Evolutionary conservation across 257 asterid species (phyloP).

Genomic region (Cruciata laevipes): DNA sequence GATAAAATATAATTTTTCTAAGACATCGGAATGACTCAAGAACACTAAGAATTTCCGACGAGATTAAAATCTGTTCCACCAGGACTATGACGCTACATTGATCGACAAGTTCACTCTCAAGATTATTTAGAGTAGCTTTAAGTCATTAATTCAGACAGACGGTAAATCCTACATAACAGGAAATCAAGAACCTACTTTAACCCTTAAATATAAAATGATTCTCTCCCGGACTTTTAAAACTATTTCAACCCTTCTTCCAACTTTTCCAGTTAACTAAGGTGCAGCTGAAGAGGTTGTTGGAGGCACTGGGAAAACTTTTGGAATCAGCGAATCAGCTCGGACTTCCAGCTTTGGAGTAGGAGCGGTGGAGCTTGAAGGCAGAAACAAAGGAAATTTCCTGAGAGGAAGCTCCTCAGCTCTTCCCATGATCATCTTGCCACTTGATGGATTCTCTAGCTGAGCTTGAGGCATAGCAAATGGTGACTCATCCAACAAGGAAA

Average conservation of each 20-base stretch:
- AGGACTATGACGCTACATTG: neutral
- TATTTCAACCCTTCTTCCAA: conserved; percentile 8
- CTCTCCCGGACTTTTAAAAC: conserved; percentile 4
- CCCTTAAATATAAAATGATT: conserved; percentile 3
- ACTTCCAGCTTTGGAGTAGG: conserved; percentile 7
- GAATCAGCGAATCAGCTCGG: conserved; percentile 7
- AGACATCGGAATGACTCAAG: too few relatives aligned
- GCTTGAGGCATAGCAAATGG: conserved; percentile 26
- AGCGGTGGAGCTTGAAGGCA: conserved; percentile 17
- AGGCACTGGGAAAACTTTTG: conserved; percentile 8
- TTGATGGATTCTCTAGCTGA: conserved; percentile 21
- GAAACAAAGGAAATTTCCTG: conserved; percentile 16
- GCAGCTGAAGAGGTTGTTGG: conserved; percentile 16
- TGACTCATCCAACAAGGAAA: conserved; percentile 36
- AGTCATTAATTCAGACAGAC: conserved; percentile 15
- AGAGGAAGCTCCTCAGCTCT: conserved; percentile 11
- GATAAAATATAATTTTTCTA: too few relatives aligned
- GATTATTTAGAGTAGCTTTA: conserved; percentile 13
- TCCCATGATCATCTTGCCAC: neutral
- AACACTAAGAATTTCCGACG: too few relatives aligned
- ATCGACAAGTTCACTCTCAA: neutral
- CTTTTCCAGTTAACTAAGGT: conserved; percentile 9
- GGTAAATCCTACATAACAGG: conserved; percentile 11
- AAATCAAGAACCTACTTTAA: conserved; percentile 16
- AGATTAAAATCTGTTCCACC: too few relatives aligned